phyloP scores from a whole-genome alignment of 208 protist species.

The Trichomonas gallinae region DNA sequence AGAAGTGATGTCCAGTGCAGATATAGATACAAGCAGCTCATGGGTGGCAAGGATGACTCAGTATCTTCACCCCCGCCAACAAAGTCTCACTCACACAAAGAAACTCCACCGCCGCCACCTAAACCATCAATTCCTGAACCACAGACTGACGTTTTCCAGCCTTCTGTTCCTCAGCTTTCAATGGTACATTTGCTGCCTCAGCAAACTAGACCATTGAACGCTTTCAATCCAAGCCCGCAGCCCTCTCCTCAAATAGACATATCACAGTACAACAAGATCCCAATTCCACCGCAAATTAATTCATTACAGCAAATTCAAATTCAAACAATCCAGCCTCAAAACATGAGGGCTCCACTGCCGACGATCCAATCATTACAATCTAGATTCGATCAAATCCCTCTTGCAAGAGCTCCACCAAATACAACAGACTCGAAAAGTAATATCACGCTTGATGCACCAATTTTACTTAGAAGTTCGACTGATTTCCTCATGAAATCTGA shows the following conservation, averaged over 20 bases:
- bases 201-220: neutral
- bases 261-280: neutral
- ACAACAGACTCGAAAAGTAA: neutral
- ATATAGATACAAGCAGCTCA: neutral
- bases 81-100: neutral
- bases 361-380: neutral
- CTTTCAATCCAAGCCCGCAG: neutral
- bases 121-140: neutral
- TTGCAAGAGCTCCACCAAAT: neutral
- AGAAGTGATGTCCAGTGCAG: neutral
- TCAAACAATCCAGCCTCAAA: neutral
- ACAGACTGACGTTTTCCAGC: neutral
- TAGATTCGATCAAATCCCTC: neutral
- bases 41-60: neutral
- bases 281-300: neutral
- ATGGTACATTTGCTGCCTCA: neutral
- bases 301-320: neutral
- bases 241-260: neutral
- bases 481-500: neutral
- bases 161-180: neutral
- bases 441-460: neutral
- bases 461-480: neutral
- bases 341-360: neutral
- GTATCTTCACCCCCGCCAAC: neutral
- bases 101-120: neutral